phyloP scores from a whole-genome alignment of 1,139 yeast species.

The Hemisphaericaspora lyxosophila region DNA sequence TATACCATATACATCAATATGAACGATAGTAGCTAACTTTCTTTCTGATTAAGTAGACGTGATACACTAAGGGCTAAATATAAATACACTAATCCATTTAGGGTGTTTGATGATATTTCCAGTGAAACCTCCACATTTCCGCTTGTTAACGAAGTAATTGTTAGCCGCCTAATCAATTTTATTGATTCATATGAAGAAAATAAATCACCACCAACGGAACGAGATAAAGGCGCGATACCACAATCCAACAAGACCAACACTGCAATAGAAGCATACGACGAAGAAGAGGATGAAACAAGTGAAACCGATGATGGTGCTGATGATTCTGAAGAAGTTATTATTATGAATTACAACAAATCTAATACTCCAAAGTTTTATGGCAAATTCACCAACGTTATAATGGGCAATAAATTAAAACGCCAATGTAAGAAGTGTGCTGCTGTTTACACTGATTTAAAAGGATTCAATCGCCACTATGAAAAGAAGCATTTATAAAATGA shows the following conservation, averaged over 20 bases:
- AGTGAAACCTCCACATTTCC: background rate
- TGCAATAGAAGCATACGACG: background rate
- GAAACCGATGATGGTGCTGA: background rate
- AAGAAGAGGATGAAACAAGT: background rate
- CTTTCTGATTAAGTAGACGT: background rate
- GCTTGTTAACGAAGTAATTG: background rate
- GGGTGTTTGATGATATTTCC: background rate
- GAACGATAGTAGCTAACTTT: background rate
- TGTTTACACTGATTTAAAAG: constrained; percentile 17
- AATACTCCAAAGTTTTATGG: constrained; percentile 19
- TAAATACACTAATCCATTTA: constrained; percentile 2
- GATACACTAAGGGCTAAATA: background rate
- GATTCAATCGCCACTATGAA: constrained; percentile 19
- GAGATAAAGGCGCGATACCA: background rate
- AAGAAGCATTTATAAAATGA: constrained; percentile 10
- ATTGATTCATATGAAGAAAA: background rate
- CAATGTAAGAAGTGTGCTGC: constrained; percentile 16
- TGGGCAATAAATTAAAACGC: constrained; percentile 15
- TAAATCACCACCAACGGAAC: background rate
- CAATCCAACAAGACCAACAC: background rate
- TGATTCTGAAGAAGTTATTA: constrained; percentile 1
- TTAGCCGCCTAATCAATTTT: background rate
- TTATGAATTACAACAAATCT: constrained; percentile 16
- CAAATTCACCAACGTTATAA: constrained; percentile 13
- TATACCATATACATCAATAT: background rate